Conservation (phyloP, 257 asterid species). For the Solanum dulcamara region DNA sequence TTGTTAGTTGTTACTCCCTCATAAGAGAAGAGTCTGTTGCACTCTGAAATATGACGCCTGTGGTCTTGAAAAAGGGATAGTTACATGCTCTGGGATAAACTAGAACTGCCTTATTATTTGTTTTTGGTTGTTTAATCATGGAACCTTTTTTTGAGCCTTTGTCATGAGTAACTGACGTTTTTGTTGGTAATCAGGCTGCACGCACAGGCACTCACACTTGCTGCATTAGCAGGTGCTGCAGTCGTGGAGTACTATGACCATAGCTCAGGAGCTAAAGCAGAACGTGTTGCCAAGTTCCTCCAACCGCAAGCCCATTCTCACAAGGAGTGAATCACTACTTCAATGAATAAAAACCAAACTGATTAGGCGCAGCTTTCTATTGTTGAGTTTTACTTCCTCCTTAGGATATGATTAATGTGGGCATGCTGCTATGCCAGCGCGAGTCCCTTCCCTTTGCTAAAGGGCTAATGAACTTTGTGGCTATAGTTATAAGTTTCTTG, state of each 20-base stretch:
- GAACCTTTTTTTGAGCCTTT: background rate
- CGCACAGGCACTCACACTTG: slow-evolving; percentile 89
- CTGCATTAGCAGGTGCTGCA: slow-evolving; percentile 73
- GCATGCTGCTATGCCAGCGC: background rate
- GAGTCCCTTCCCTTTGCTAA: background rate
- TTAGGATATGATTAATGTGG: background rate
- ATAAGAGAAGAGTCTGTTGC: background rate
- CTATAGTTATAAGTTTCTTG: background rate
- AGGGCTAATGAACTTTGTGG: background rate
- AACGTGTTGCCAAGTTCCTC: slow-evolving; percentile 70
- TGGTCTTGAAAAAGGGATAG: background rate
- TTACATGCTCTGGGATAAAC: background rate
- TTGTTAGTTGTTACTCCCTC: background rate
- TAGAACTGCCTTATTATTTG: background rate
- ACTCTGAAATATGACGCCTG: background rate
- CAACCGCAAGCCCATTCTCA: slow-evolving; percentile 27
- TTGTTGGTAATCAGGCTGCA: slow-evolving; percentile 55
- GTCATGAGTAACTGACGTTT: background rate
- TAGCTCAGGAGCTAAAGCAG: slow-evolving; percentile 62
- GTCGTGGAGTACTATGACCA: slow-evolving; percentile 77
- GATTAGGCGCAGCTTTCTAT: background rate
- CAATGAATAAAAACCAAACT: background rate
- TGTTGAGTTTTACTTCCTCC: background rate
- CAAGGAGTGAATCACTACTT: slow-evolving; percentile 23
- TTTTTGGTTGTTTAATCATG: background rate